A percentile compares a stretch with the other conserved stretches of the same genome.
Conservation (phyloP, 208 protist genomes). For the Acanthamoeba royreba region DNA sequence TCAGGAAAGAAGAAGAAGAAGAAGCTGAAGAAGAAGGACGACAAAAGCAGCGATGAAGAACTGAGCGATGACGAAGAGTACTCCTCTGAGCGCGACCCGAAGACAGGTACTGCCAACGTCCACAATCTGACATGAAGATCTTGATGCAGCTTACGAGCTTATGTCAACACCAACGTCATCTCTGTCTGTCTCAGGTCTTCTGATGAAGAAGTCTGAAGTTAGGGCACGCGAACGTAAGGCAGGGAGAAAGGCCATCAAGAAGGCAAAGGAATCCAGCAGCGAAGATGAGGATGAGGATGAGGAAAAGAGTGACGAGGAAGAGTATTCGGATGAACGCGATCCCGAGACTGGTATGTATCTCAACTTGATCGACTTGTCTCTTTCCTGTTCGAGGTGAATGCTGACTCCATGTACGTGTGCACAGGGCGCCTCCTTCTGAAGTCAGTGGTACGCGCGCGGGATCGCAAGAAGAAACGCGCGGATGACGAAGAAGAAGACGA, state of each 20-base stretch:
- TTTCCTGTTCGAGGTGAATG: no score
- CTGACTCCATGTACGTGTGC: no score
- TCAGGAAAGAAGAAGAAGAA: background rate
- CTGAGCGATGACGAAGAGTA: slow-evolving; percentile 30
- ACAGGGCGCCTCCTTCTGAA: no score
- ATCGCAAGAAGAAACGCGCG: background rate
- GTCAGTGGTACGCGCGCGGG: background rate
- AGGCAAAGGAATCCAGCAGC: background rate
- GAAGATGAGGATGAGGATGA: background rate
- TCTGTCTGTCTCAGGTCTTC: background rate
- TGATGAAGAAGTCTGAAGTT: slow-evolving; percentile 15
- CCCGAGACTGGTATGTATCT: background rate
- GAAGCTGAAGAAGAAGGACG: background rate
- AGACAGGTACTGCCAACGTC: background rate
- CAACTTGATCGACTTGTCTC: no score
- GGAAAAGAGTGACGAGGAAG: background rate
- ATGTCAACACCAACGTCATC: background rate
- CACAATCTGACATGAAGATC: no score
- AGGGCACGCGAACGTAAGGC: background rate
- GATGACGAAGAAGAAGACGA: no score
- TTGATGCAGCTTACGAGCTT: no score
- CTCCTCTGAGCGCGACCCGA: background rate
- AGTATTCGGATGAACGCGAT: background rate
- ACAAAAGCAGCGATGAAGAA: background rate
- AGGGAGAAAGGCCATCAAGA: background rate